Evolutionary conservation across 768 basidiomycete species (phyloP).

Genomic region (Kwoniella botswanensis): DNA sequence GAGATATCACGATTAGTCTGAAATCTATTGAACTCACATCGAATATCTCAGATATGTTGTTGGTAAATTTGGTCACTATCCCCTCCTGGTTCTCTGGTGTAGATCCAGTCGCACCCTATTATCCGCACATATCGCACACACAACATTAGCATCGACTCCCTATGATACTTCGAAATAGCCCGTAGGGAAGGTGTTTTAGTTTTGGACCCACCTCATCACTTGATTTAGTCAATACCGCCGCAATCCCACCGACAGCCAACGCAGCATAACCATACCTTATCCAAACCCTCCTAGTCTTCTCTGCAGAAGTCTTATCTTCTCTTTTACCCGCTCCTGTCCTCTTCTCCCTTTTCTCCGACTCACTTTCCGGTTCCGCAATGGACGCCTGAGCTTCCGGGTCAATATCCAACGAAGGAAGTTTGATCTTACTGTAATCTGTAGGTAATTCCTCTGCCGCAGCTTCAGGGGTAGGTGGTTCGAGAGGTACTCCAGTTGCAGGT

Average conservation of each 20-base stretch:
- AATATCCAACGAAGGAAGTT: conserved; percentile 57
- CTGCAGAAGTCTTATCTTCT: conserved; percentile 77
- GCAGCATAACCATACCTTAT: conserved; percentile 63
- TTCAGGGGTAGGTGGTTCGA: conserved; percentile 7
- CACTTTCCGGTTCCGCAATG: conserved; percentile 32
- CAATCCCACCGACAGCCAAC: conserved; percentile 66
- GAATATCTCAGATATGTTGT: conserved; percentile 22
- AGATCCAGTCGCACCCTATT: not conserved
- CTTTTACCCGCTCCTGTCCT: conserved; percentile 63
- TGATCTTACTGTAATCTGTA: conserved; percentile 40
- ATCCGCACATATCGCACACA: not conserved
- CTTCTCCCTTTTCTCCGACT: conserved; percentile 22
- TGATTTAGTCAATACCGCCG: conserved; percentile 63
- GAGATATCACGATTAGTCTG: not conserved
- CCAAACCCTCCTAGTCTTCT: conserved; percentile 68
- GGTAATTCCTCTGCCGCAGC: conserved; percentile 14
- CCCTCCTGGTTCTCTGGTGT: not conserved
- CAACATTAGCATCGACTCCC: no score
- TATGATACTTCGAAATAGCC: not conserved
- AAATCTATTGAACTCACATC: conserved; percentile 13
- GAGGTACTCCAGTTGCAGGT: conserved; percentile 10
- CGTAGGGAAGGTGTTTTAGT: not conserved
- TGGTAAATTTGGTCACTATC: conserved; percentile 32
- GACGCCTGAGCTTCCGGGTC: conserved; percentile 46
- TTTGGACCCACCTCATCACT: conserved; percentile 63